These are phyloP conservation scores for Beauveria asiatica DNA, from an alignment of 2,329 filamentous ascomycete species.

Conservation along the genomic window DNA sequence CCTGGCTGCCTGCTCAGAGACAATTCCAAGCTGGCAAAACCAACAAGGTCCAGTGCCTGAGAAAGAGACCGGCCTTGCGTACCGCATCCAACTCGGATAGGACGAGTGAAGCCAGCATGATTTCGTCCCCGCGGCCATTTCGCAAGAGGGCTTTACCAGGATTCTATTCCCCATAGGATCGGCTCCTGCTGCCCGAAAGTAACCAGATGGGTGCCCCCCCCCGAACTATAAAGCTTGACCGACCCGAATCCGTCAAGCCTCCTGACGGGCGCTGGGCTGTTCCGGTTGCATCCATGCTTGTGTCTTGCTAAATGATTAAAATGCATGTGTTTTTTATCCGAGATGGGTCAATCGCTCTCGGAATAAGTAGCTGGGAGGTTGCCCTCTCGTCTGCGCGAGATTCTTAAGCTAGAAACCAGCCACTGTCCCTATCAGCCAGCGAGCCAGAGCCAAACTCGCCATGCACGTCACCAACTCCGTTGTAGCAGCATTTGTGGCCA, in stretches of 20 bases:
- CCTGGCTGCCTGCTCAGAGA: no score
- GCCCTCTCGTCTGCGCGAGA: background rate
- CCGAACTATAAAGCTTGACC: background rate
- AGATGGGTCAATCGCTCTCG: background rate
- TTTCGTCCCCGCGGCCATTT: no score
- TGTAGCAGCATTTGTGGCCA: conserved; percentile 22
- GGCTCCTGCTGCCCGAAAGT: background rate
- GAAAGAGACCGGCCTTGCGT: no score
- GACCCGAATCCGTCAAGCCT: background rate
- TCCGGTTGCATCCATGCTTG: background rate
- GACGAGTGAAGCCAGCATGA: no score
- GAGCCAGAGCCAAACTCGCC: background rate
- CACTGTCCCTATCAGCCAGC: background rate
- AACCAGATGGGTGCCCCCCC: background rate
- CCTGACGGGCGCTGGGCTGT: background rate
- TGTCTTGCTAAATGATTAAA: background rate
- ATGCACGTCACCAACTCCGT: conserved; percentile 26
- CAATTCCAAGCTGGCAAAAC: no score
- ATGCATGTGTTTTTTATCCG: background rate
- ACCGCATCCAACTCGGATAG: no score
- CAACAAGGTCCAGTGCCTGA: no score
- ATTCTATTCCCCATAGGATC: background rate
- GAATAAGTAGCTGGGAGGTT: background rate
- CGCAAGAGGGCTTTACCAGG: no score
- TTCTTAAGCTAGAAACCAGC: background rate